Percentiles rank a stretch among this genome's conserved stretches.
Conservation (phyloP, 345 rosid species). For the Excoecaria agallocha region DNA sequence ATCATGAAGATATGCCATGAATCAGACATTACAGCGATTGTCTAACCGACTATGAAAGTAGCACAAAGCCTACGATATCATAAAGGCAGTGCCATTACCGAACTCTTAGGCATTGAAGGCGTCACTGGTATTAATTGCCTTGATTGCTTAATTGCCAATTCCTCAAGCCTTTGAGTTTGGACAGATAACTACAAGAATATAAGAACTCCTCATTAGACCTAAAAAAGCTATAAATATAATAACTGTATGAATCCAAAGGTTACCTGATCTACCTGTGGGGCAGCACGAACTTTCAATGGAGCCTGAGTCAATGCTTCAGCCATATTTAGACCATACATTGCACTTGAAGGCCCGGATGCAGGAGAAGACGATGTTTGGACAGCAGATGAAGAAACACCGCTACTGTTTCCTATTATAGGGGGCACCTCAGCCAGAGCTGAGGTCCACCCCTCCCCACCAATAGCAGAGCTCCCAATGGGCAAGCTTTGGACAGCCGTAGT, state of each 20-base stretch:
- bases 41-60: neutral
- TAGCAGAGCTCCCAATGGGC: constrained; percentile 61
- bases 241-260: neutral
- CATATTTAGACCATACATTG: constrained; percentile 61
- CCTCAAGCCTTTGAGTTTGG: constrained; percentile 74
- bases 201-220: constrained; percentile 18
- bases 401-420: constrained; percentile 47
- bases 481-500: constrained; percentile 61
- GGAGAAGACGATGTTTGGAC: constrained; percentile 34
- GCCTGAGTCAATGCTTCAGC: constrained; percentile 89
- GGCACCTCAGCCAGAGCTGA: constrained; percentile 81
- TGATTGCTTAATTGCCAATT: constrained; percentile 80
- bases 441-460: constrained; percentile 82
- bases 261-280: constrained; percentile 53
- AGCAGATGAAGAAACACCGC: constrained; percentile 39
- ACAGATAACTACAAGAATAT: constrained; percentile 50
- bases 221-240: constrained; percentile 4
- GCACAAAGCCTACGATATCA: neutral
- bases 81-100: constrained; percentile 39
- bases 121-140: constrained; percentile 89
- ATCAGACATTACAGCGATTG: neutral
- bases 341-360: constrained; percentile 39
- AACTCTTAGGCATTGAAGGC: constrained; percentile 64
- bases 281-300: constrained; percentile 52
- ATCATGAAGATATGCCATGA: neutral